phyloP scores from a whole-genome alignment of 768 basidiomycete genomes.

The Crassisporium funariophilum region DNA sequence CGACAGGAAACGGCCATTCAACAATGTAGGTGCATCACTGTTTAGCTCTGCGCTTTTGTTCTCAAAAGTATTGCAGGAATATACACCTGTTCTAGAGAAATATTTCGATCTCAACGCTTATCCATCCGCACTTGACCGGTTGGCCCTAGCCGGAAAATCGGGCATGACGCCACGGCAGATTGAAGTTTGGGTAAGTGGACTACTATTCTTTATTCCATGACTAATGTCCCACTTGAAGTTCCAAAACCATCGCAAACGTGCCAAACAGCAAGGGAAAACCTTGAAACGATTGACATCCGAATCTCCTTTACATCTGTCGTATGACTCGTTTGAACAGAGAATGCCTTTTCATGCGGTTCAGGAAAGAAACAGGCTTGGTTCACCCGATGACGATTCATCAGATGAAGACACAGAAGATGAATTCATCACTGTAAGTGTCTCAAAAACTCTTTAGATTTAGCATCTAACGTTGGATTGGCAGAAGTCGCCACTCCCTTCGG shows the following conservation, averaged over 20 bases:
- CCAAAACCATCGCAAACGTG: conserved; percentile 52
- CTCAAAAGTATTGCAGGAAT: conserved; percentile 36
- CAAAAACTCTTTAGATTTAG: too few species aligned
- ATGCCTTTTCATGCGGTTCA: conserved; percentile 13
- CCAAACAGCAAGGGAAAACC: conserved; percentile 31
- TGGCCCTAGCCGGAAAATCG: conserved; percentile 40
- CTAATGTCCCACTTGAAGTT: conserved; percentile 36
- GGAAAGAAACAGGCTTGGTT: conserved; percentile 27
- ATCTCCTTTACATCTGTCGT: not conserved
- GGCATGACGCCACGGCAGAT: conserved; percentile 50
- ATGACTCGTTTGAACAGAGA: not conserved
- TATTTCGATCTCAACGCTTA: conserved; percentile 53
- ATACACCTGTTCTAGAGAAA: conserved; percentile 43
- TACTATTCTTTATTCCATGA: not conserved
- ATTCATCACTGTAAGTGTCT: not conserved
- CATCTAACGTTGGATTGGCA: too few species aligned
- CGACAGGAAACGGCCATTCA: not conserved
- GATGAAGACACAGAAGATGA: conserved; percentile 13
- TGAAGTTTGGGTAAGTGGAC: conserved; percentile 54
- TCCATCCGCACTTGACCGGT: conserved; percentile 43
- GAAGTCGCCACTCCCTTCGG: too few species aligned
- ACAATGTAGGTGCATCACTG: not conserved
- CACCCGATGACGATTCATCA: conserved; percentile 14
- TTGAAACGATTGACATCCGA: conserved; percentile 22
- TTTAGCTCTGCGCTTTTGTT: not conserved